Evolutionary conservation across 148 eudicot genomes (phyloP), one percentile per base, ranked within the genome.

Genomic region (Polygonum maritimum): DNA sequence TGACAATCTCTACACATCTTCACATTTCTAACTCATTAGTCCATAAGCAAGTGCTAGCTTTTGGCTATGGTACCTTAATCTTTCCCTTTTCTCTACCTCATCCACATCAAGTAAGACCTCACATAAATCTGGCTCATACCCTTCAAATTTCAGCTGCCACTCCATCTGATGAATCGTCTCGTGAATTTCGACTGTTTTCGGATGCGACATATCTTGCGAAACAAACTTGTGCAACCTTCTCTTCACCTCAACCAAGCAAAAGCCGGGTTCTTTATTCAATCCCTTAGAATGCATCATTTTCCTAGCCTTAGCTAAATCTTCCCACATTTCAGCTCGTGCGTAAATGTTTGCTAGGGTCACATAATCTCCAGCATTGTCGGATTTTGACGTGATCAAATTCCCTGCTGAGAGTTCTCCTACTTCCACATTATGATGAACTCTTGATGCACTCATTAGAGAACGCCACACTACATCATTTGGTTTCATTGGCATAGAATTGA

Each of bases 1-100:
- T 89, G 93, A 81, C 89, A 83, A 88, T 88, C 93, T 44, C 76
- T 80, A 78, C 93, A 89, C 93, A 89, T 89, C 77, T 85, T 87
- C 21, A 85, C 81, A 79, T 89, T 89, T 79, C 93, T 88, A n/a
- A n/a, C 78, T 76, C 22, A 89, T 77, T 38, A 89, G 82, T 26
- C 88, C 85, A 78, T 84, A 89, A 7, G 93, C 93, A 60, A 88
- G 82, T 40, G 93, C 93, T 79, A 88, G 60, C 78, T 88, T 89
- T 67, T 87, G 93, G 72, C 91, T 83, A 73, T 87, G 93, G 77
- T 82, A 60, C 58, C 83, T 87, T 78, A 89, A 75, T 76, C 84
- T 83, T 63, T 88, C 60, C 52, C 77, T 82, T 80, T 89, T 89
- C 72, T 87, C 91, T 35, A 84, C 89, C 63, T 78, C 89, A 48